Percentiles rank a stretch among this genome's conserved stretches.
phyloP scores from a whole-genome alignment of 305 asterid genomes.

The Nicotiana rustica region DNA sequence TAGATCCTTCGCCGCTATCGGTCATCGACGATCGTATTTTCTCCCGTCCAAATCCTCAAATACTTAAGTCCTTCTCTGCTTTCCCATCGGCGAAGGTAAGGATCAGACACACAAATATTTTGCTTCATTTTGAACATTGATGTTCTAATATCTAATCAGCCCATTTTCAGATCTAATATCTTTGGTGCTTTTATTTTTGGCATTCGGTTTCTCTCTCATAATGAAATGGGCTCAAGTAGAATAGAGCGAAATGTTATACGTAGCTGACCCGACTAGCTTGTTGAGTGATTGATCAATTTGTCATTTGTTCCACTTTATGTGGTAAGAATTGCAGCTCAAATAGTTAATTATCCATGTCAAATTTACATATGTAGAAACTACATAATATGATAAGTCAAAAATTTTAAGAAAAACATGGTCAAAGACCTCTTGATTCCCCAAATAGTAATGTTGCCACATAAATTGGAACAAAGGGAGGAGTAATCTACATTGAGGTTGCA shows the following conservation, averaged over 20 bases:
- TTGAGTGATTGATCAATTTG: not conserved
- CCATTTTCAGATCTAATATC: not conserved
- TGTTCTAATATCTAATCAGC: not conserved
- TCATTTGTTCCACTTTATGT: too few relatives aligned
- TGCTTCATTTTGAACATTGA: not conserved
- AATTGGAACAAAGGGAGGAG: too few relatives aligned
- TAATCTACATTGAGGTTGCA: too few relatives aligned
- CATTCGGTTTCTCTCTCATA: not conserved
- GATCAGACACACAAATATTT: not conserved
- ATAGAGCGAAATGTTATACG: not conserved
- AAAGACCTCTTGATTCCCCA: not conserved
- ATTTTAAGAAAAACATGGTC: too few relatives aligned
- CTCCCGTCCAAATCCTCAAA: not conserved
- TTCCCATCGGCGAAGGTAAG: not conserved
- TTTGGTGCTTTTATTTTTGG: not conserved
- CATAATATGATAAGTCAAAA: too few relatives aligned
- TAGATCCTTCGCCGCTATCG: not conserved
- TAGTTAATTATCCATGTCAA: too few relatives aligned
- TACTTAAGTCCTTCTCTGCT: not conserved
- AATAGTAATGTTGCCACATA: not conserved
- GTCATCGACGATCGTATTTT: not conserved
- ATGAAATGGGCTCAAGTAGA: not conserved
- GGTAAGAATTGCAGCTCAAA: too few relatives aligned
- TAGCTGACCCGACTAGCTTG: not conserved
- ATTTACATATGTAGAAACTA: too few relatives aligned